These are phyloP conservation scores for Fomitopsis palustris DNA, from an alignment of 1,284 basidiomycete species.

Conservation along the genomic window DNA sequence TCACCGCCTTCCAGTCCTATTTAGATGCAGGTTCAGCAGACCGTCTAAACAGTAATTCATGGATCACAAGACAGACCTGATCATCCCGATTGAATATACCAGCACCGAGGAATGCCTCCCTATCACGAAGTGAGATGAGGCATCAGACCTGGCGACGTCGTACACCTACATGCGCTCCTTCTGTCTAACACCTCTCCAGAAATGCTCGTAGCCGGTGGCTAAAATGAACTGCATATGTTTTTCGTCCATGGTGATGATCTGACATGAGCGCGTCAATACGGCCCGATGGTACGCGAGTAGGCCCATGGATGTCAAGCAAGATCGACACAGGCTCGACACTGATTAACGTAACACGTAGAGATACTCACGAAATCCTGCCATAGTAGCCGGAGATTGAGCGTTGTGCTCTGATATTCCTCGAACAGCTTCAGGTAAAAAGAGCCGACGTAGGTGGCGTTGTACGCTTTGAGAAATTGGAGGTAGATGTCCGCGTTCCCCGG, in stretches of 20 bases:
- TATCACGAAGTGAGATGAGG: conserved; percentile 22
- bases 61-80: conserved; percentile 38
- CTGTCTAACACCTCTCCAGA: conserved; percentile 59
- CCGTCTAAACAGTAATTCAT: conserved; percentile 2
- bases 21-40: conserved; percentile 7
- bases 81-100: conserved; percentile 76
- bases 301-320: too few relatives aligned
- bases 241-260: conserved; percentile 73
- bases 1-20: conserved; percentile 47
- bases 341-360: too few relatives aligned
- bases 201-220: conserved; percentile 61
- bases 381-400: conserved; percentile 61
- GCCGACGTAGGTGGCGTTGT: conserved; percentile 55
- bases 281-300: not conserved
- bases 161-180: conserved; percentile 58
- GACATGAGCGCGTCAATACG: conserved; percentile 3
- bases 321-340: not conserved
- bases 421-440: conserved; percentile 63
- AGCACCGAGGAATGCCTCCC: conserved; percentile 64
- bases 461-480: conserved; percentile 48
- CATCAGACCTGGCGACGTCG: not conserved
- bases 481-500: conserved; percentile 72
- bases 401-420: conserved; percentile 63
- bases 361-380: conserved; percentile 52
- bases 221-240: conserved; percentile 64